phyloP scores from a whole-genome alignment of 805 yeast genomes.

The Saccharomycopsis sp. region DNA sequence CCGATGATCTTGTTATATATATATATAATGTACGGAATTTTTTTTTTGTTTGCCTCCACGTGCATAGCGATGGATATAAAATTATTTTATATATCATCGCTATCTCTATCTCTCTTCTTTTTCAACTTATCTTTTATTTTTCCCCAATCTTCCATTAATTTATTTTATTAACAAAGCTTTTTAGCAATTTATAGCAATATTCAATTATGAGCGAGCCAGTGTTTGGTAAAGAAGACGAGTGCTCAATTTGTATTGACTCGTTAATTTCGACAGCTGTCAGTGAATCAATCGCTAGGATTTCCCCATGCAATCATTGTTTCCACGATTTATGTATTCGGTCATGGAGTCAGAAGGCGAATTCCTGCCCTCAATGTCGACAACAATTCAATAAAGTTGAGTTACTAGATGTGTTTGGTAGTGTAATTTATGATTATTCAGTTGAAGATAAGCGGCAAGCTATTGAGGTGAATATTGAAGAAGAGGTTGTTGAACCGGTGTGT shows the following conservation, averaged over 20 bases:
- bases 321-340: slow-evolving; percentile 50
- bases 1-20: slow-evolving; percentile 1
- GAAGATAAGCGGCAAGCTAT: slow-evolving; percentile 17
- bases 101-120: too few relatives aligned
- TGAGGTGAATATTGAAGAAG: slow-evolving; percentile 11
- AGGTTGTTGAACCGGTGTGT: slow-evolving; percentile 2
- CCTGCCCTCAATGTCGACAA: slow-evolving; percentile 57
- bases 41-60: background rate
- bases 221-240: too few relatives aligned
- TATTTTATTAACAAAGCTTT: too few relatives aligned
- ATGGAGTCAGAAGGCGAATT: slow-evolving; percentile 52
- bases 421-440: slow-evolving; percentile 19
- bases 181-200: too few relatives aligned
- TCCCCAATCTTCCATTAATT: too few relatives aligned
- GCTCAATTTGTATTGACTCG: slow-evolving; percentile 56
- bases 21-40: background rate
- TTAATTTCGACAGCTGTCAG: slow-evolving; percentile 24
- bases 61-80: background rate
- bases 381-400: slow-evolving; percentile 35
- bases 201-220: too few relatives aligned
- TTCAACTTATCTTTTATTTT: too few relatives aligned
- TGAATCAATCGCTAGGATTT: slow-evolving; percentile 25
- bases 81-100: too few relatives aligned
- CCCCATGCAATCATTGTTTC: slow-evolving; percentile 48
- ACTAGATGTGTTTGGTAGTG: slow-evolving; percentile 23